These are phyloP conservation scores for Pilasporangium apinafurcum DNA, from an alignment of 352 stramenopile species.

Conservation along the genomic window DNA sequence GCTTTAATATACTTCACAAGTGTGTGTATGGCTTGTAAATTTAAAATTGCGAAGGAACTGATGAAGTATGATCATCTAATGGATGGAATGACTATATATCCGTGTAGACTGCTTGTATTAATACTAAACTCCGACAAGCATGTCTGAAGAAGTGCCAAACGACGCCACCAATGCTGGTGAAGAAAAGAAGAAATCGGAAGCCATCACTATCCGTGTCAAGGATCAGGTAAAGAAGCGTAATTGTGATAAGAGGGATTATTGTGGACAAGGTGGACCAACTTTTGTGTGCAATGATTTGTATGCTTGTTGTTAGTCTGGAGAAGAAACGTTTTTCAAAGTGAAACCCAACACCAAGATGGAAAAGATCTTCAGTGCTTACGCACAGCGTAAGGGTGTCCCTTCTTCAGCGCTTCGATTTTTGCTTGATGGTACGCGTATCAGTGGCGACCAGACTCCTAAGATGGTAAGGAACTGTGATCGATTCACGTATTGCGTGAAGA, in stretches of 20 bases:
- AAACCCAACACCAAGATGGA: constrained; percentile 99
- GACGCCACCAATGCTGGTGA: constrained; percentile 38
- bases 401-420: constrained; percentile 91
- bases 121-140: constrained; percentile 20
- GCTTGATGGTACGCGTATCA: constrained; percentile 94
- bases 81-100: too few species aligned
- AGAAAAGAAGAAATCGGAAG: constrained; percentile 84
- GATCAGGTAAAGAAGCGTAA: constrained; percentile 60
- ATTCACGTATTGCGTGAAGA: not conserved
- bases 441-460: constrained; percentile 92
- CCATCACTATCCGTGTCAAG: constrained; percentile 87
- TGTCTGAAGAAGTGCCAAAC: constrained; percentile 58
- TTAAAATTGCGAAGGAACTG: too few species aligned
- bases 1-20: too few species aligned
- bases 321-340: constrained; percentile 99
- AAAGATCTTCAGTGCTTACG: constrained; percentile 97
- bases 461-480: constrained; percentile 29
- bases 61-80: too few species aligned
- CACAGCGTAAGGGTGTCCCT: constrained; percentile 92
- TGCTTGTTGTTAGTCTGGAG: constrained; percentile 52
- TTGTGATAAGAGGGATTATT: not conserved
- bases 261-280: not conserved
- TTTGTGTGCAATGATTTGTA: not conserved
- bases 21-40: too few species aligned
- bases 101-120: too few species aligned